Evolutionary conservation across 257 asterid species (phyloP).

Genomic region (Misopates orontium): DNA sequence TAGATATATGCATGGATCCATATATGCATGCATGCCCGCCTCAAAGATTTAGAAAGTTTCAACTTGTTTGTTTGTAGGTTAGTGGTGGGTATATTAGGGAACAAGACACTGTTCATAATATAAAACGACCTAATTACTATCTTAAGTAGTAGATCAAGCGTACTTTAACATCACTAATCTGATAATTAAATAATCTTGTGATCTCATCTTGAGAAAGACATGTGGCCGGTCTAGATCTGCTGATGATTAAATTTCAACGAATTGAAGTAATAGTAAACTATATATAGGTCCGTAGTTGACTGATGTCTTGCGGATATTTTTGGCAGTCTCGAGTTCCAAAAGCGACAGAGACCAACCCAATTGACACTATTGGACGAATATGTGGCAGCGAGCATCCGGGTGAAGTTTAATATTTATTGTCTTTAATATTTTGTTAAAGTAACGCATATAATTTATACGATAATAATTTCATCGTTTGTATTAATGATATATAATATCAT

Average conservation of each 20-base stretch:
- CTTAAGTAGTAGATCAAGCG: not conserved
- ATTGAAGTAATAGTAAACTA: not conserved
- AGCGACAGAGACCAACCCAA: not conserved
- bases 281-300: not conserved
- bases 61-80: not conserved
- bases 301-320: not conserved
- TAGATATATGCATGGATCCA: too few species aligned
- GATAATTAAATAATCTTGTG: constrained; percentile 12
- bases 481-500: too few species aligned
- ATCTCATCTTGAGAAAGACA: constrained; percentile 37
- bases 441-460: too few species aligned
- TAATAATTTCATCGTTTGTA: too few species aligned
- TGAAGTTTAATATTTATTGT: too few species aligned
- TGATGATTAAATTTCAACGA: constrained; percentile 19
- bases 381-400: too few species aligned
- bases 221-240: constrained; percentile 30
- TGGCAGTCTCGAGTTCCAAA: not conserved
- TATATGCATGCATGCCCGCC: too few species aligned
- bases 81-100: not conserved
- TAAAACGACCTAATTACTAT: too few species aligned
- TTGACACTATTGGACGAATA: too few species aligned
- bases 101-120: not conserved
- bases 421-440: too few species aligned
- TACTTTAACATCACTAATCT: not conserved
- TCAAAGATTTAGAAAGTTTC: not conserved